Base-by-base conservation (phyloP, 2,329 filamentous ascomycete species). In the Aspergillus terreus region DNA sequence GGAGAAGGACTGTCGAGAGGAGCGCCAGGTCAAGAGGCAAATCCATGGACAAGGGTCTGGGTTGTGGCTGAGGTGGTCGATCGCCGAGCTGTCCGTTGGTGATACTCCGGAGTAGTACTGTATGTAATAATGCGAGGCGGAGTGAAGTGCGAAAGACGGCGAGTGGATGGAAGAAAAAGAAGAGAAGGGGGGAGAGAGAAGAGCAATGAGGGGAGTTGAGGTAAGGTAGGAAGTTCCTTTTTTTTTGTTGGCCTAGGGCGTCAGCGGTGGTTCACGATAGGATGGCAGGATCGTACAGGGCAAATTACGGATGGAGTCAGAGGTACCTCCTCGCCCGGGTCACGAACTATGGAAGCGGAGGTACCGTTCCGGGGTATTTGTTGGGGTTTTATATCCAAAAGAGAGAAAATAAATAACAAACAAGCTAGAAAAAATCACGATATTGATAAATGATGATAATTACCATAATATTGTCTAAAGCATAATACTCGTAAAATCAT, bases 41-140 rank as follows among this genome's bases (percentile, higher is more conserved):
- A 54, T 60, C 60, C 60, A 63, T 63, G 56, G 54, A 55, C 59
- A 36, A 47, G 48, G 49, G 52, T 49, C 51, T 51, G 54, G 54
- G 57, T 44, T 47, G 53, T 55, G 53, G 40, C 52, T 47, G 51
- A 36, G 23, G 44, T 52, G 54, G 54, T 52, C 35, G 50, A 49
- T 52, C 46, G 40, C 40, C 40, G 23, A 42, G 40, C 7, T 17
- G 40, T 38, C 15, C 11, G 49, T 50, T 46, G 52, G 33, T 46
- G 47, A 42, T 51, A 52, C 49, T 23, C 23, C 23, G 23, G 23
- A 23, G 23, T 46, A 19, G 19, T 19, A 19, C 19, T 19, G 19
- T 19, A 47, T 19, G 19, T 19, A 47, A 45, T 45, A 47, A 42
- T n/a, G 46, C 21, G 42, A 47, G 42, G 45, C 32, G 27, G 44